phyloP scores from a whole-genome alignment of 306 rosid species.

The Castanospermum australe region DNA sequence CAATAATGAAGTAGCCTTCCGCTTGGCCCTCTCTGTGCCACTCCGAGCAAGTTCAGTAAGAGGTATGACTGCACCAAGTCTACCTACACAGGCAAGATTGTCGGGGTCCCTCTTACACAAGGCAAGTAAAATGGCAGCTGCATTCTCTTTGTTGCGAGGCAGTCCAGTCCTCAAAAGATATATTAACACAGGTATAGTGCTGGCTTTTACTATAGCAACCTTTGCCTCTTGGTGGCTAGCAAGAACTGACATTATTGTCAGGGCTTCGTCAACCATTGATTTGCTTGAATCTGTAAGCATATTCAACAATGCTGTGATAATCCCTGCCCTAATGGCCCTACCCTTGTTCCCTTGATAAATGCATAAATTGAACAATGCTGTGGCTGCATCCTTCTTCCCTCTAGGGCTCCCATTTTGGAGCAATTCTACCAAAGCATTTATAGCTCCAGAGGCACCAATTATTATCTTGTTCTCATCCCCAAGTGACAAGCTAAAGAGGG shows the following conservation, averaged over 20 bases:
- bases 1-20: constrained; percentile 87
- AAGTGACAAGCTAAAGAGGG: constrained; percentile 90
- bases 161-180: constrained; percentile 82
- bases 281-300: constrained; percentile 87
- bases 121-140: constrained; percentile 85
- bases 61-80: constrained; percentile 90
- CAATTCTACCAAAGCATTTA: constrained; percentile 81
- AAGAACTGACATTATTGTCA: constrained; percentile 91
- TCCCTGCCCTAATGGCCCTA: constrained; percentile 83
- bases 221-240: constrained; percentile 94
- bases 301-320: constrained; percentile 64
- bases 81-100: constrained; percentile 72
- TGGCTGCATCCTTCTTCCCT: constrained; percentile 95
- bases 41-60: constrained; percentile 70
- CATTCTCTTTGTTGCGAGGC: constrained; percentile 90
- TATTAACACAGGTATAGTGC: constrained; percentile 85
- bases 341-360: constrained; percentile 98
- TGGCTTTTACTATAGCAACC: constrained; percentile 71
- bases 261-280: constrained; percentile 84
- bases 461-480: constrained; percentile 95
- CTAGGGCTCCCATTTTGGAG: constrained; percentile 86
- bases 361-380: constrained; percentile 89
- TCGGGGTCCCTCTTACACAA: constrained; percentile 80
- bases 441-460: constrained; percentile 94
- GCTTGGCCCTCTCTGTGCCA: constrained; percentile 90